Evolutionary conservation across 1,139 yeast genomes (phyloP), one percentile per base, ranked within the genome.

Genomic region (Debaryomyces sp.): DNA sequence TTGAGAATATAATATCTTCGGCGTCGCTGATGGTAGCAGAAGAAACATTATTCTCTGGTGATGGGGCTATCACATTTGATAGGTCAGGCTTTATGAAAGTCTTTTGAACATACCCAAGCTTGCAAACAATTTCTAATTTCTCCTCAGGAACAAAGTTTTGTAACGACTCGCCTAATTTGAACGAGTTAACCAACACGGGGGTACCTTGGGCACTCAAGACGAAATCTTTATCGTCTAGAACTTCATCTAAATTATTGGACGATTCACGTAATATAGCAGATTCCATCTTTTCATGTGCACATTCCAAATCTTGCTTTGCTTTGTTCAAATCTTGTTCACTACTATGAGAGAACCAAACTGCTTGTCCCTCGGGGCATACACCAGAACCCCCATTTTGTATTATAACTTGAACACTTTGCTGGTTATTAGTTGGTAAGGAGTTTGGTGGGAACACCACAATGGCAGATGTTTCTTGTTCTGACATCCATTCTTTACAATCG

Each of bases 401-500:
- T 37, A 92, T 72, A 4, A 87, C 95, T 67, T 92, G 97, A 27
- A 94, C 95, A 5, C 95, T 89, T 53, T 73, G 77, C 47, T 71
- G 71, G 63, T 92, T 92, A 49, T 78, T 70, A 1, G 89, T 78
- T 15, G 86, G 78, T 48, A 92, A 76, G 0, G 96, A 84, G 21
- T 81, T 80, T 21, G 96, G 95, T n/a, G 99, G 98, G 76, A 94
- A 94, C 1, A 91, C 96, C 15, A 92, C 96, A 40, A 91, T 78
- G 0, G 97, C 89, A 2, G 92, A 87, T 40, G 84, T 79, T 69
- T 92, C 98, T 47, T 84, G 85, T 44, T 87, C 91, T 8, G 85
- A 80, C 74, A 91, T 87, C 98, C 98, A 92, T 69, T 91, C 96
- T 48, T 79, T 80, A 71, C 98, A 92, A 55, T 87, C 89, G 61